phyloP scores from a whole-genome alignment of 1,284 basidiomycete genomes.

The Athelia psychrophila region DNA sequence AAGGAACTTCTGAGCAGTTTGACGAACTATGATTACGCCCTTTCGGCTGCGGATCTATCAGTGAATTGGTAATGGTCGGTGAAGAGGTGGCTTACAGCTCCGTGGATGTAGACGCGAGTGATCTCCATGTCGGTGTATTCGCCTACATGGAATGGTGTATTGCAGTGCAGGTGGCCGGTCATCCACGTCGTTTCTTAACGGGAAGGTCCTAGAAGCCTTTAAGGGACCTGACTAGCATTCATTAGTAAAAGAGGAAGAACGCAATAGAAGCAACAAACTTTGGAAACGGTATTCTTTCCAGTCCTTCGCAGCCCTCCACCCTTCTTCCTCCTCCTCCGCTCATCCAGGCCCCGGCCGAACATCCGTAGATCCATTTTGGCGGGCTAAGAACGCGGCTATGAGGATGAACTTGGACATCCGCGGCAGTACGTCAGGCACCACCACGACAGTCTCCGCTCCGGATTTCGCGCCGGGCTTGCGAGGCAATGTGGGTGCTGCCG shows the following conservation, averaged over 20 bases:
- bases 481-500: too few relatives aligned
- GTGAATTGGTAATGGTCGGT: not conserved
- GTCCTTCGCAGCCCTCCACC: slow-evolving; percentile 29
- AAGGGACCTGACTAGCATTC: slow-evolving; percentile 61
- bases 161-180: slow-evolving; percentile 41
- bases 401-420: slow-evolving; percentile 74
- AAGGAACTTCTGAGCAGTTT: too few relatives aligned
- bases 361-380: slow-evolving; percentile 77
- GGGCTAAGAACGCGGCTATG: slow-evolving; percentile 82
- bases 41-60: slow-evolving; percentile 1
- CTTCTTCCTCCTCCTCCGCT: slow-evolving; percentile 57
- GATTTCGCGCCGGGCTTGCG: too few relatives aligned
- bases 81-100: slow-evolving; percentile 41
- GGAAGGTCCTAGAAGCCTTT: slow-evolving; percentile 77
- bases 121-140: slow-evolving; percentile 71
- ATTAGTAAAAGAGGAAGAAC: too few relatives aligned
- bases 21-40: too few relatives aligned
- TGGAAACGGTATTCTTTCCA: slow-evolving; percentile 38
- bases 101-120: slow-evolving; percentile 53
- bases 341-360: slow-evolving; percentile 71
- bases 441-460: too few relatives aligned
- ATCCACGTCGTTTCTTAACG: slow-evolving; percentile 76
- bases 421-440: slow-evolving; percentile 40
- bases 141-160: slow-evolving; percentile 49
- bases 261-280: slow-evolving; percentile 35